phyloP scores from a whole-genome alignment of 768 basidiomycete genomes.

The Hericium alpestre region DNA sequence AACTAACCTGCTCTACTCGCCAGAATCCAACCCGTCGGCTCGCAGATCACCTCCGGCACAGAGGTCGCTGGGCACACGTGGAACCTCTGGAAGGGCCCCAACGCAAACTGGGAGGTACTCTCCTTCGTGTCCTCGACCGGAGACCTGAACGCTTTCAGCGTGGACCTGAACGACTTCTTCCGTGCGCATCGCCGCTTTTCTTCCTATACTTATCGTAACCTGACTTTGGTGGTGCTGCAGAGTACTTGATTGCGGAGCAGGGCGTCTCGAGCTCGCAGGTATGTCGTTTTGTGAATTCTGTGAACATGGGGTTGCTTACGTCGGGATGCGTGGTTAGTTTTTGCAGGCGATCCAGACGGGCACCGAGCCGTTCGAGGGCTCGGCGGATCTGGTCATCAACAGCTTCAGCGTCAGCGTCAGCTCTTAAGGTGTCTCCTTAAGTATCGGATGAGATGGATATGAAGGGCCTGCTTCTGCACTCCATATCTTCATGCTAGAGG shows the following conservation, averaged over 20 bases:
- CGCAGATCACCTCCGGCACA: constrained; percentile 31
- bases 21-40: constrained; percentile 49
- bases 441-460: no score
- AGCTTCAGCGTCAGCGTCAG: constrained; percentile 31
- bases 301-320: background rate
- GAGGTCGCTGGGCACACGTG: constrained; percentile 39
- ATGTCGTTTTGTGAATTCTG: constrained; percentile 1
- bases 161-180: constrained; percentile 46
- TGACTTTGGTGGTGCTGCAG: constrained; percentile 18
- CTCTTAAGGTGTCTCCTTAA: background rate
- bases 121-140: constrained; percentile 42
- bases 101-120: constrained; percentile 43
- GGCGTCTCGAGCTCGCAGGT: constrained; percentile 41
- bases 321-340: constrained; percentile 23
- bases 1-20: background rate
- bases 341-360: constrained; percentile 46
- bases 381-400: constrained; percentile 33
- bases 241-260: constrained; percentile 34
- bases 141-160: constrained; percentile 40
- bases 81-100: constrained; percentile 47
- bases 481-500: no score
- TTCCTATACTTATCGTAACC: background rate
- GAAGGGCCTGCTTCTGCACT: no score
- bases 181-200: constrained; percentile 22
- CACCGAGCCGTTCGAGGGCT: constrained; percentile 44